Percentiles rank a stretch among this genome's conserved stretches.
These are phyloP conservation scores for Blastocystis hominis DNA, from an alignment of 352 stramenopile species.

Conservation along the genomic window DNA sequence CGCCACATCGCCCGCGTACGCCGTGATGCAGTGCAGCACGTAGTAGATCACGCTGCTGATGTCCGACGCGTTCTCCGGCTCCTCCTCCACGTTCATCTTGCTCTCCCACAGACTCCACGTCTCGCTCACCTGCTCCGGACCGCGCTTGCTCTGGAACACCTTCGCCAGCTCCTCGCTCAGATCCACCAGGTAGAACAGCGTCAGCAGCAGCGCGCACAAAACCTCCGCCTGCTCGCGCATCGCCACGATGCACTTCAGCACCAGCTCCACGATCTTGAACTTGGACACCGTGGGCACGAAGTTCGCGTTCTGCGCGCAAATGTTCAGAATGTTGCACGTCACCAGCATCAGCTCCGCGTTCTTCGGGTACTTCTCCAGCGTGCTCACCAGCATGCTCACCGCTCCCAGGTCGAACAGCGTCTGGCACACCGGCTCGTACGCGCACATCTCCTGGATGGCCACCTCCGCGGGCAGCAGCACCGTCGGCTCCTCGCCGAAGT, in stretches of 20 bases:
- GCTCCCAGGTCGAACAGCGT: slow-evolving; percentile 42
- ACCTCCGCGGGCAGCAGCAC: slow-evolving; percentile 31
- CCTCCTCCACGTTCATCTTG: background rate
- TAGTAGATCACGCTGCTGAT: background rate
- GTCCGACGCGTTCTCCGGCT: too few relatives aligned
- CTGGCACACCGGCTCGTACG: slow-evolving; percentile 44
- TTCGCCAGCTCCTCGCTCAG: slow-evolving; percentile 20
- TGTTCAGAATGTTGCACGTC: slow-evolving; percentile 43
- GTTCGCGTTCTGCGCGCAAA: slow-evolving; percentile 24
- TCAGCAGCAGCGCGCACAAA: slow-evolving; percentile 19
- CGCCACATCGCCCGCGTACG: slow-evolving; percentile 4
- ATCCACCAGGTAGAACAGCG: slow-evolving; percentile 29
- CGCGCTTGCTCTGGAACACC: slow-evolving; percentile 39
- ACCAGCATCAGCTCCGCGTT: slow-evolving; percentile 12
- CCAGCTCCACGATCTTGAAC: slow-evolving; percentile 38
- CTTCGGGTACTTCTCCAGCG: slow-evolving; percentile 34
- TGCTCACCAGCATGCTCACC: slow-evolving; percentile 27
- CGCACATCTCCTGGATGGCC: slow-evolving; percentile 11
- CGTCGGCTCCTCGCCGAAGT: slow-evolving; percentile 1
- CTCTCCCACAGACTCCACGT: slow-evolving; percentile 24
- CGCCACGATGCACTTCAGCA: slow-evolving; percentile 1
- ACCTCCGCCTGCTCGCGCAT: slow-evolving; percentile 18
- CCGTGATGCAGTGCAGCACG: slow-evolving; percentile 14
- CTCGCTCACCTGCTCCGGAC: background rate
- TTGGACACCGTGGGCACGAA: slow-evolving; percentile 17